phyloP scores from a whole-genome alignment of 2,329 filamentous ascomycete species.

The Sclerotinia borealis region DNA sequence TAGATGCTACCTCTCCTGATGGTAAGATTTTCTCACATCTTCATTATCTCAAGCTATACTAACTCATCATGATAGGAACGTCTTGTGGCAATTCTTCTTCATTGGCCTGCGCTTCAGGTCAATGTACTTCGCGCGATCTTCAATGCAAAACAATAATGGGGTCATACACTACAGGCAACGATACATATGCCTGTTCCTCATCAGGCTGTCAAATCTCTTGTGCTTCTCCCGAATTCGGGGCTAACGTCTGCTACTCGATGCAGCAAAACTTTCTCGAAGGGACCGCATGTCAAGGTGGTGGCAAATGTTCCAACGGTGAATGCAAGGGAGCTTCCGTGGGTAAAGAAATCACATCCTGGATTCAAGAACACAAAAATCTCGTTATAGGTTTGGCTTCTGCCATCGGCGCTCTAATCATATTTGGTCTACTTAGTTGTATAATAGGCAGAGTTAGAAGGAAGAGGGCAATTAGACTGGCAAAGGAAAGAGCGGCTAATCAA shows the following conservation, averaged over 20 bases:
- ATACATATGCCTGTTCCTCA: slow-evolving; percentile 72
- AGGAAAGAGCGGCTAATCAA: slow-evolving; percentile 7
- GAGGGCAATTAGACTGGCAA: slow-evolving; percentile 2
- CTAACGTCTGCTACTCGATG: slow-evolving; percentile 64
- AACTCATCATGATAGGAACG: slow-evolving; percentile 36
- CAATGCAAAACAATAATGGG: slow-evolving; percentile 87
- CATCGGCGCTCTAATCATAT: slow-evolving; percentile 65
- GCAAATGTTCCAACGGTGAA: slow-evolving; percentile 69
- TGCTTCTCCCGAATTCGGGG: slow-evolving; percentile 57
- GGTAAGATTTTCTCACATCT: slow-evolving; percentile 37
- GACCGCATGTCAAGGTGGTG: slow-evolving; percentile 75
- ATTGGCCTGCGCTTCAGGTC: slow-evolving; percentile 79
- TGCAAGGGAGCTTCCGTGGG: slow-evolving; percentile 66
- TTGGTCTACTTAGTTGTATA: slow-evolving; percentile 64
- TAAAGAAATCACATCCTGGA: slow-evolving; percentile 69
- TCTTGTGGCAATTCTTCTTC: slow-evolving; percentile 54
- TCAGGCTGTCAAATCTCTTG: slow-evolving; percentile 73
- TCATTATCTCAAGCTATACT: slow-evolving; percentile 9
- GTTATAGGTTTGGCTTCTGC: slow-evolving; percentile 73
- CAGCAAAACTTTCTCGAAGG: slow-evolving; percentile 93
- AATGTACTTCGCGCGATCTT: slow-evolving; percentile 85
- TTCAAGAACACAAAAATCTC: slow-evolving; percentile 68
- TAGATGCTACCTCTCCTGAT: slow-evolving; percentile 62
- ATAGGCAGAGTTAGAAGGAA: slow-evolving; percentile 44
- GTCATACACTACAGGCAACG: slow-evolving; percentile 62